Base-by-base conservation (phyloP, 2,329 filamentous ascomycete genomes). In the Neopestalotiopsis clavispora region DNA sequence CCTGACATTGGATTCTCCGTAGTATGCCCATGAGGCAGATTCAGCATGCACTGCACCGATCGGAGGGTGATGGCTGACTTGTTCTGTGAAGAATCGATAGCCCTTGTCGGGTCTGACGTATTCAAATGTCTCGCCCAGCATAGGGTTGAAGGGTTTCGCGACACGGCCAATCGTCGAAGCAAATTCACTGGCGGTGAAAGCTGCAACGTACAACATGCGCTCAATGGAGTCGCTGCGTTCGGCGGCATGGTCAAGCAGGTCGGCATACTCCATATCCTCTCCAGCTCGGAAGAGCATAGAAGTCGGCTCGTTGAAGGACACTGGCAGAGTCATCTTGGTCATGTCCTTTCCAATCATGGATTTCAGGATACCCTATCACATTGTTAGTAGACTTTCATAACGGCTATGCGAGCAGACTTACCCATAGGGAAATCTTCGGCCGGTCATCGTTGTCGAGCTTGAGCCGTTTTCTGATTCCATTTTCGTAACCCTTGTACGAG, bases 261-360 rank as follows among this genome's bases (percentile, higher is more conserved):
- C 94, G 0, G 93, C 93, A 77, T 99, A 99, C 81, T 99, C 96
- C 93, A 99, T 95, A 77, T 99, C 96, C 82, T 99, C 96, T 4
- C 94, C 94, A 58, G 97, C 95, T 78, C 96, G 93, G 80, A 98
- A 96, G 9, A 99, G 87, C 13, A 99, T 85, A 5, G 96, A 98
- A 0, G 96, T 99, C 0, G 96, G 96, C 80, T 99, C 96, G 81
- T 99, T 99, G 85, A 99, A 98, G 0, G 96, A 97, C 2, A 99
- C 96, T 0, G 96, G 96, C 23, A 99, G 84, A 0, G 96, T 98
- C 95, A 99, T 99, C 84, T 97, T 98, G 49, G 96, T 98, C 96
- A 99, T 98, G 78, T 99, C 96, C 80, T 99, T 98, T 72, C 96
- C 96, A 81, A 99, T 97, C 96, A 99, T 98, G 28, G 95, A 98